Conservation (phyloP, 2,329 filamentous ascomycete species). For the Bimuria novae-zelandiae region DNA sequence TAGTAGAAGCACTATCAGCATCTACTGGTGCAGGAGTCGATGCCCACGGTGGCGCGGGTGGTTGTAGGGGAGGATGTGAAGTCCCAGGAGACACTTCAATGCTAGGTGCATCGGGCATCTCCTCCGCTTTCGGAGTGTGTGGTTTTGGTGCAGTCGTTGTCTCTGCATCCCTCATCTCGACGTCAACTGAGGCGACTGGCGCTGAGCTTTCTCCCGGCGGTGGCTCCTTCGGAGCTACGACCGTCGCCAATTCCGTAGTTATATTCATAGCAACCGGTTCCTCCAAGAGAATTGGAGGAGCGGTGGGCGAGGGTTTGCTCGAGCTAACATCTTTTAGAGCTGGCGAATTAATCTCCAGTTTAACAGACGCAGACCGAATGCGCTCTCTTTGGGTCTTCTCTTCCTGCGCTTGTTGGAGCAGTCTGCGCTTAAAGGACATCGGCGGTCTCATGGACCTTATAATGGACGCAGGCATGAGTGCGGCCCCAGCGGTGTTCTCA, state of each 20-base stretch:
- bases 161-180: conserved; percentile 54
- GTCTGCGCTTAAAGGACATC: conserved; percentile 43
- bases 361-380: conserved; percentile 42
- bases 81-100: conserved; percentile 23
- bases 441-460: conserved; percentile 33
- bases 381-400: conserved; percentile 45
- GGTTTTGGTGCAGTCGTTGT: conserved; percentile 18
- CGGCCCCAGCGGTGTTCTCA: conserved; percentile 12
- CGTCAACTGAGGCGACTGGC: conserved; percentile 35
- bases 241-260: conserved; percentile 23
- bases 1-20: conserved; percentile 18
- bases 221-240: conserved; percentile 24
- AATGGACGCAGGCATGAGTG: conserved; percentile 15
- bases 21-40: conserved; percentile 17
- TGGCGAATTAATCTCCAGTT: conserved; percentile 39
- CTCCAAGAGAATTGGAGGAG: conserved; percentile 30
- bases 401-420: conserved; percentile 45
- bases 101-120: conserved; percentile 35
- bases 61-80: conserved; percentile 38
- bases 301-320: conserved; percentile 37
- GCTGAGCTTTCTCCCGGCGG: conserved; percentile 31
- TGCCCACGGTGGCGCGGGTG: conserved; percentile 40
- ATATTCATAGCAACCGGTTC: conserved; percentile 35
- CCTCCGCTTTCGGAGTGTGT: conserved; percentile 30
- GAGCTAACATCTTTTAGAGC: conserved; percentile 39